Percentiles rank a stretch among this genome's conserved stretches.
These are phyloP conservation scores for Fusarium haematococcum DNA, from an alignment of 2,329 filamentous ascomycete genomes.

Conservation along the genomic window DNA sequence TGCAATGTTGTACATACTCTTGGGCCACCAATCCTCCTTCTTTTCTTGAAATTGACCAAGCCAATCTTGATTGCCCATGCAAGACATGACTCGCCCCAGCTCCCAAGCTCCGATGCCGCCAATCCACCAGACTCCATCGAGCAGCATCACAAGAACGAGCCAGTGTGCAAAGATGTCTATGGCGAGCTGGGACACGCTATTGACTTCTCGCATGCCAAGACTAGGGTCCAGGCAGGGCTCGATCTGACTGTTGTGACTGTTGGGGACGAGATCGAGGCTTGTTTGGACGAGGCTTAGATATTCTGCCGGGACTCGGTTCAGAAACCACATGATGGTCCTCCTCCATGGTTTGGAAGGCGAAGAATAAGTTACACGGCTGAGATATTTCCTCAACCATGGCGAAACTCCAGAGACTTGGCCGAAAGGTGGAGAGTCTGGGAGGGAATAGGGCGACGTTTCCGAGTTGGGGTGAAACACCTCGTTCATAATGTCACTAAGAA, in stretches of 20 bases:
- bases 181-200: slow-evolving; percentile 41
- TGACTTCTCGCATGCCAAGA: background rate
- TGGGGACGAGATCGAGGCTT: slow-evolving; percentile 40
- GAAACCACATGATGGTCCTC: slow-evolving; percentile 54
- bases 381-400: slow-evolving; percentile 31
- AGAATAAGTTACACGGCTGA: slow-evolving; percentile 41
- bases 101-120: slow-evolving; percentile 51
- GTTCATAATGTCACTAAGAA: slow-evolving; percentile 18
- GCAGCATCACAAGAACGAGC: slow-evolving; percentile 52
- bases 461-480: slow-evolving; percentile 6
- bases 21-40: slow-evolving; percentile 49
- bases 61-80: slow-evolving; percentile 23
- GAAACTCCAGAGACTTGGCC: slow-evolving; percentile 24
- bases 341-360: slow-evolving; percentile 47
- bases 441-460: background rate
- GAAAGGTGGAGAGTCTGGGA: background rate
- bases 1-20: slow-evolving; percentile 47
- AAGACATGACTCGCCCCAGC: slow-evolving; percentile 42
- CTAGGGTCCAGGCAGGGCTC: background rate
- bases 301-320: slow-evolving; percentile 51
- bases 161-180: slow-evolving; percentile 55
- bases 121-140: slow-evolving; percentile 57
- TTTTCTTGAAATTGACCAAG: background rate
- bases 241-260: background rate
- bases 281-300: slow-evolving; percentile 52